Conservation (phyloP, 2,329 filamentous ascomycete species). For the Bipolaris sorokiniana region DNA sequence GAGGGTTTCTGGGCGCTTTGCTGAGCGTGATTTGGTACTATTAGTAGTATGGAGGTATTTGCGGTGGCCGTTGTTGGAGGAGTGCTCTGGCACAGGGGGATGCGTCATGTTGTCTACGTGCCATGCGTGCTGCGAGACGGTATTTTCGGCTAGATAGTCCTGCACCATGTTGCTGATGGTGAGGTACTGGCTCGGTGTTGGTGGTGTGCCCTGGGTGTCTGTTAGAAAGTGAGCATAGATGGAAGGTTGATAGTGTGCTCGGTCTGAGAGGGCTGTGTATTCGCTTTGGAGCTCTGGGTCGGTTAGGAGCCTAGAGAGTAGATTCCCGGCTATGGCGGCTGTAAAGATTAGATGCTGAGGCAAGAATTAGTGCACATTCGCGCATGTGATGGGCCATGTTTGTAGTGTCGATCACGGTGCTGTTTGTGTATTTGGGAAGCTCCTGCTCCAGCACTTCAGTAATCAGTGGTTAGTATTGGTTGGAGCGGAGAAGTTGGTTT, state of each 20-base stretch:
- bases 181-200: constrained; percentile 34
- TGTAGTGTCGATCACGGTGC: constrained; percentile 18
- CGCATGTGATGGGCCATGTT: constrained; percentile 20
- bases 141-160: constrained; percentile 23
- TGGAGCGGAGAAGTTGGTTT: constrained; percentile 20
- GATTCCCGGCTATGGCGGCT: constrained; percentile 35
- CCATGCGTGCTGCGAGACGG: constrained; percentile 12
- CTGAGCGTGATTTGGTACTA: constrained; percentile 12
- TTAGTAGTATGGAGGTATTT: constrained; percentile 33
- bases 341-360: constrained; percentile 34
- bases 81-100: constrained; percentile 4
- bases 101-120: constrained; percentile 30
- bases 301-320: constrained; percentile 21
- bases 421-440: constrained; percentile 31
- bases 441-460: constrained; percentile 32
- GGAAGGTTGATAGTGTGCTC: constrained; percentile 32
- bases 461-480: constrained; percentile 33
- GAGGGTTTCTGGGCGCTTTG: constrained; percentile 23
- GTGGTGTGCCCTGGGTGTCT: constrained; percentile 26
- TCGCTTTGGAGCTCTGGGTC: constrained; percentile 26
- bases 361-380: constrained; percentile 37
- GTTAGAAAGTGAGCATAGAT: constrained; percentile 40
- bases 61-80: constrained; percentile 22
- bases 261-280: constrained; percentile 24
- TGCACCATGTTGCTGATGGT: constrained; percentile 23